Evolutionary conservation across 163 green algal genomes (phyloP), one percentile per base, ranked within the genome.

Genomic region (Smithsoniella earleae): DNA sequence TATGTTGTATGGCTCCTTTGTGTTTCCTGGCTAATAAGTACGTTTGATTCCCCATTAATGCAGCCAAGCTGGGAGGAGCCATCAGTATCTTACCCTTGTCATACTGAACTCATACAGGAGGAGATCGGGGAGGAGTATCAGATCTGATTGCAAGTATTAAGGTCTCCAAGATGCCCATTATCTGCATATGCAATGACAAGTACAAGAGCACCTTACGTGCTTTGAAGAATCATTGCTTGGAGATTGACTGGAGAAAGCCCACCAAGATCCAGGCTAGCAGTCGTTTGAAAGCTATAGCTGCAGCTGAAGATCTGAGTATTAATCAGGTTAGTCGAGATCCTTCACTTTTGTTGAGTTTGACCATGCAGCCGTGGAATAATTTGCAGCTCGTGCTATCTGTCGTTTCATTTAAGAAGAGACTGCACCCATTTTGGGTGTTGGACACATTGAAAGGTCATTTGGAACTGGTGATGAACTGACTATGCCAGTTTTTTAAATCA

Each of bases 101-200:
- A 10, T 31, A 38, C 10, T 36, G 28, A 18, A 55, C 13, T 2
- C 3, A 1, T 44, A 22, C 77, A 86, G 88, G 73, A 3, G 89
- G 89, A 3, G 94, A 99, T 81, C 84, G 93, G 3, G 94, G 94
- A 16, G 94, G 94, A 36, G 84, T 97, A 28, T 62, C 81, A 3
- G 94, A 99, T 74, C 81, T 99, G 22, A 97, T 98, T 36, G 37
- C 84, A 13, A 94, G 79, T 54, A 96, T 98, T 78, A 86, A 89
- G 65, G 76, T 76, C 30, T 82, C 72, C 54, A 91, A 90, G 76
- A 81, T 97, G 62, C 94, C 94, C 76, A 97, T 99, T 82, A 93
- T 99, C 74, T 92, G 85, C 84, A 97, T 99, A 77, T 96, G 90
- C 86, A 99, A 99, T 77, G 94, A 99, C 82, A 95, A 95, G 80